Evolutionary conservation across 148 eudicot genomes (phyloP), one percentile per base, ranked within the genome.

Genomic region (Linanthus parryae): DNA sequence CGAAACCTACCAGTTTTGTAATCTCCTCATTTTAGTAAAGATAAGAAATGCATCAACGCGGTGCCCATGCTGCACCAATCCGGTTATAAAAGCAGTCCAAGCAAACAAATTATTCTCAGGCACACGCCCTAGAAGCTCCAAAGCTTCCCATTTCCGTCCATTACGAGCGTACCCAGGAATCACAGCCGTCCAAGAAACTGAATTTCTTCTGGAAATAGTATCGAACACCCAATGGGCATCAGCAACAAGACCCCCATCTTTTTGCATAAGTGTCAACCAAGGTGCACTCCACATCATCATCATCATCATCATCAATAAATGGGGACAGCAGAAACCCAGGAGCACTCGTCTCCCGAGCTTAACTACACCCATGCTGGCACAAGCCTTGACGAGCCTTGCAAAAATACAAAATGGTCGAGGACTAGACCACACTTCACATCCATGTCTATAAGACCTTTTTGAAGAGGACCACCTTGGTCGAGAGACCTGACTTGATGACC

Each of bases 81-180:
- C 94, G 15, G 85, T 78, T 63, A 85, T 73, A 78, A 85, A 52
- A 78, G 81, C 94, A 53, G 88, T 85, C 89, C 95, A 85, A 45
- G 83, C 56, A 8, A 74, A 55, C 71, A 78, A 49, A 71, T 58
- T 78, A 54, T 61, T 71, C 35, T 20, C 59, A 44, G 71, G 68
- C 81, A 81, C 78, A 31, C 50, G 30, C 13, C 30, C 20, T 9
- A 85, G 66, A n/a, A 85, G 63, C 67, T 75, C 78, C 59, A 75
- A 8, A 2, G 88, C 88, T 34, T 75, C 77, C 16, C 2, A 6
- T 30, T 73, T 78, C 61, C 71, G 67, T 29, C 88, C 94, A 47
- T 2, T 36, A 51, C 64, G 56, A 1, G 94, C 85, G 62, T 81
- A 84, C 52, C 88, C 94, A 7, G 81, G 70, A 28, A 85, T 21